phyloP scores from a whole-genome alignment of 257 asterid species.

The Anisodus tanguticus region DNA sequence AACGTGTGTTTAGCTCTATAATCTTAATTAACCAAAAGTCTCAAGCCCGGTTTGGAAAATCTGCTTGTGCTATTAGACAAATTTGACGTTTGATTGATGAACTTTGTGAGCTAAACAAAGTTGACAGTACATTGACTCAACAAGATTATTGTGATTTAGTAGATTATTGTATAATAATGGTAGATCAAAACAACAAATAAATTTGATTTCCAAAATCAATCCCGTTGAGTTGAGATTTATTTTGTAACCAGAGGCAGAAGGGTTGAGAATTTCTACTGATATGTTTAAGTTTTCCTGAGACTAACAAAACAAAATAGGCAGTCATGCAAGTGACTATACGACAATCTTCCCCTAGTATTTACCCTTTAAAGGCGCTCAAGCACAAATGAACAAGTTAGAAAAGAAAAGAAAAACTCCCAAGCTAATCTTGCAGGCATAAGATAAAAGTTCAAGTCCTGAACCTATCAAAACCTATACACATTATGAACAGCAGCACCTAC shows the following conservation, averaged over 20 bases:
- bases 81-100: background rate
- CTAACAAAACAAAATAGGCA: background rate
- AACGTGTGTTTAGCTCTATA: background rate
- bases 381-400: background rate
- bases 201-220: background rate
- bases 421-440: conserved; percentile 18
- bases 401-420: background rate
- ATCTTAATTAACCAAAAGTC: no score
- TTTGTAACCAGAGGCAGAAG: background rate
- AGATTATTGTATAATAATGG: background rate
- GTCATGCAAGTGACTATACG: background rate
- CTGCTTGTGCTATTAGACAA: background rate
- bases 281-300: background rate
- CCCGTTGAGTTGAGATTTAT: background rate
- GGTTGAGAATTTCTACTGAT: background rate
- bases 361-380: background rate
- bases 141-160: background rate
- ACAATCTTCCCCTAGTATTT: background rate
- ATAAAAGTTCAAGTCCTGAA: background rate
- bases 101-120: background rate
- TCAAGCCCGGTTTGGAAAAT: no score
- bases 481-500: conserved; percentile 18
- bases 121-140: background rate
- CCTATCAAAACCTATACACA: conserved; percentile 18
- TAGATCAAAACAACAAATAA: background rate